Conservation (phyloP, 768 basidiomycete genomes). For the Peribolospora baueri region DNA sequence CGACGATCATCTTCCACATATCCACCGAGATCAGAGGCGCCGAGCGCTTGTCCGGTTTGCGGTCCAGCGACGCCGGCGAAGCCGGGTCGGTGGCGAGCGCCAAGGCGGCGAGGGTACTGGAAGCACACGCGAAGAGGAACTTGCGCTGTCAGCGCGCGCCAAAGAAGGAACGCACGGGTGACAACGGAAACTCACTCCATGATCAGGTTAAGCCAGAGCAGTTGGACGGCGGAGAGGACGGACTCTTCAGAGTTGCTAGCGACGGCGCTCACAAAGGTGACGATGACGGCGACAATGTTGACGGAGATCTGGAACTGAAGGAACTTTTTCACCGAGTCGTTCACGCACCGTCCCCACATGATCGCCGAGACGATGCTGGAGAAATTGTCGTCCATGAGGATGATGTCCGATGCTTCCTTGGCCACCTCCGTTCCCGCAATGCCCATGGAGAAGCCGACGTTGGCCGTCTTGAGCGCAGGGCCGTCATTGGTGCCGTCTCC, state of each 20-base stretch:
- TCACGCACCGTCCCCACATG: conserved; percentile 97
- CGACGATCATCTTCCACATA: conserved; percentile 65
- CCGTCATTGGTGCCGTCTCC: conserved; percentile 95
- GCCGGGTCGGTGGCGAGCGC: conserved; percentile 95
- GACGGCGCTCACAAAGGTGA: conserved; percentile 77
- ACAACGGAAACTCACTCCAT: conserved; percentile 6
- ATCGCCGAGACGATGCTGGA: conserved; percentile 88
- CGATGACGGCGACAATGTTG: conserved; percentile 83
- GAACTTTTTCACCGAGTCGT: conserved; percentile 93
- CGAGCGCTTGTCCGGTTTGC: conserved; percentile 71
- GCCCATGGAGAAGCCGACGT: conserved; percentile 95
- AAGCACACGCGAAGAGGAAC: conserved; percentile 7
- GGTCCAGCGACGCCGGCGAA: conserved; percentile 46
- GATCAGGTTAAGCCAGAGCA: conserved; percentile 96
- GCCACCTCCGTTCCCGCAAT: conserved; percentile 93
- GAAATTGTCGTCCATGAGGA: conserved; percentile 95
- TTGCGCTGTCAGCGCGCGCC: neutral
- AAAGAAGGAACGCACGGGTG: neutral
- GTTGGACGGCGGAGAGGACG: conserved; percentile 81
- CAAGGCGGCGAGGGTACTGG: conserved; percentile 90
- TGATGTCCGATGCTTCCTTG: conserved; percentile 96
- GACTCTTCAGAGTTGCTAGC: conserved; percentile 49
- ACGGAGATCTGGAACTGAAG: conserved; percentile 47
- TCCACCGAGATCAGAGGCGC: conserved; percentile 71
- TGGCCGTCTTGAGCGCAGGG: conserved; percentile 31